Evolutionary conservation across 2,329 filamentous ascomycete species (phyloP).

Genomic region (Coleophoma crateriformis): DNA sequence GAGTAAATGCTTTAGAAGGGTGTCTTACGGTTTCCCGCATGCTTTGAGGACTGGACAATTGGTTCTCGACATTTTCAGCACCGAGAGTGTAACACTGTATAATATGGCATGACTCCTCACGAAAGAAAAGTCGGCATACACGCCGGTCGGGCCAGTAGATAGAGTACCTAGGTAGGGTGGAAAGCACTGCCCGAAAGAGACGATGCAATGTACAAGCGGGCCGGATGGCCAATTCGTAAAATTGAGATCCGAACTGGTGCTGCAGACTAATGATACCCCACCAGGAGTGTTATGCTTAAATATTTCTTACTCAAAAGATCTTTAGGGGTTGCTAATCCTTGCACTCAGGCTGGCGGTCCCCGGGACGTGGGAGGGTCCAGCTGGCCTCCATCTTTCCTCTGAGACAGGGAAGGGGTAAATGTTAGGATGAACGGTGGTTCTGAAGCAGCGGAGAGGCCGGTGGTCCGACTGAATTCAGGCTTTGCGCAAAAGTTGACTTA

Average conservation of each 20-base stretch:
- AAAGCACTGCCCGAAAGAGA: too few species aligned
- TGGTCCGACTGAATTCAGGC: too few species aligned
- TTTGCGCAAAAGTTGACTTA: too few species aligned
- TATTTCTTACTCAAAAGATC: background rate
- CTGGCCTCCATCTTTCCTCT: background rate
- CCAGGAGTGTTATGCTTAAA: background rate
- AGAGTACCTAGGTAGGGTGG: too few species aligned
- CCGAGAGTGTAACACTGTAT: slow-evolving; percentile 1
- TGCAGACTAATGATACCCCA: too few species aligned
- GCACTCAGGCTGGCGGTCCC: too few species aligned
- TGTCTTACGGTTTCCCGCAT: background rate
- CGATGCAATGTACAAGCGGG: too few species aligned
- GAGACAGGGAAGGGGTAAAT: background rate
- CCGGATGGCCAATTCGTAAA: too few species aligned
- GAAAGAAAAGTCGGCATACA: background rate
- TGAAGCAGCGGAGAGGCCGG: too few species aligned
- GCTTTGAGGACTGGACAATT: background rate
- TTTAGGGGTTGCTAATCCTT: too few species aligned
- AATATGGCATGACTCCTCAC: background rate
- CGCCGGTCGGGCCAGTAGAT: too few species aligned
- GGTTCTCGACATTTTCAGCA: background rate
- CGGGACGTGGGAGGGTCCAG: background rate
- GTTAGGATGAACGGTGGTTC: background rate
- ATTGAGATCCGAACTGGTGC: too few species aligned
- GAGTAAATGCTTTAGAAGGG: slow-evolving; percentile 24